Conservation (phyloP, 176 grass and related monocot genomes). For the Juncus effusus region DNA sequence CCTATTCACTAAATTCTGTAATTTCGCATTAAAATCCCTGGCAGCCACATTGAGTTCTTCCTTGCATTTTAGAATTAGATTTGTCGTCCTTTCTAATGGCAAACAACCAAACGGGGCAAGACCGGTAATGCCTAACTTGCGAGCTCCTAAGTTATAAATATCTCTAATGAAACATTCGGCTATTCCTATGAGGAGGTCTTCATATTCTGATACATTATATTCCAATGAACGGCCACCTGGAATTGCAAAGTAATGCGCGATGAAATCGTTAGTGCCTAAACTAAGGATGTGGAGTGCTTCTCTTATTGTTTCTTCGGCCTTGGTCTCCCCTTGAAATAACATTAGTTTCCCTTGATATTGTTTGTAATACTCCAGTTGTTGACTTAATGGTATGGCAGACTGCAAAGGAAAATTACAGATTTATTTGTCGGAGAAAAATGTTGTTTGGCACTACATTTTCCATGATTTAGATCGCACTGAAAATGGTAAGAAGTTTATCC, state of each 20-base stretch:
- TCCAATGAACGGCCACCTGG: slow-evolving; percentile 1
- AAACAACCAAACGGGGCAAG: slow-evolving; percentile 70
- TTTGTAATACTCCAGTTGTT: slow-evolving; percentile 65
- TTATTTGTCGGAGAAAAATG: neutral
- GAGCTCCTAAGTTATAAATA: slow-evolving; percentile 35
- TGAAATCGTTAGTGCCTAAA: slow-evolving; percentile 52
- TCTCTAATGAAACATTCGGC: slow-evolving; percentile 30
- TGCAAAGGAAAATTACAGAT: slow-evolving; percentile 20
- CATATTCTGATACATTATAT: slow-evolving; percentile 37
- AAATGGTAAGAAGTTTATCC: too few relatives aligned
- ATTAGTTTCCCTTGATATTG: slow-evolving; percentile 50
- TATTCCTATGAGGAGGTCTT: slow-evolving; percentile 23
- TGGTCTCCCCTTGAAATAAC: slow-evolving; percentile 30
- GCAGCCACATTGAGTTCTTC: slow-evolving; percentile 35
- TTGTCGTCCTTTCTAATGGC: slow-evolving; percentile 40
- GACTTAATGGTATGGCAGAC: slow-evolving; percentile 50
- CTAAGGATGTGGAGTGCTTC: slow-evolving; percentile 59
- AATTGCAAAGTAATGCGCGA: slow-evolving; percentile 45
- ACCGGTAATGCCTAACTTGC: slow-evolving; percentile 31
- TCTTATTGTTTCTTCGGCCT: slow-evolving; percentile 26
- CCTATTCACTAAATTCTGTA: slow-evolving; percentile 13
- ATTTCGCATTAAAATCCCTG: slow-evolving; percentile 34
- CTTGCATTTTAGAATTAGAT: slow-evolving; percentile 37
- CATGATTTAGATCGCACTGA: too few relatives aligned
- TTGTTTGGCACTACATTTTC: too few relatives aligned